Evolutionary conservation across 805 yeast genomes (phyloP).

Genomic region (Candida silvicultrix): DNA sequence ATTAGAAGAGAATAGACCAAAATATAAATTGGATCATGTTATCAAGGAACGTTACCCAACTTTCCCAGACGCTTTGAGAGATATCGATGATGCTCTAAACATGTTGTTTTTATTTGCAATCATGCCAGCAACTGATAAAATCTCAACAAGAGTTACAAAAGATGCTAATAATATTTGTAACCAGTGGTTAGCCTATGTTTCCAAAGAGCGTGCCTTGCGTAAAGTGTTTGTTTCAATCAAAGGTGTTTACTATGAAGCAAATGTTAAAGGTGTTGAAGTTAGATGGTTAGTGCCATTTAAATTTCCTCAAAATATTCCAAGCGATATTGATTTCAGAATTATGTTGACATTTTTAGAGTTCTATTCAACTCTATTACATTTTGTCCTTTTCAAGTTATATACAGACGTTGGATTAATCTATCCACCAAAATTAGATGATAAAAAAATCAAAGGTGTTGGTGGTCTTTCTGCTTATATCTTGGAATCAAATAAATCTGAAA

Average conservation of each 20-base stretch:
- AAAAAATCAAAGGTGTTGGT: conserved; percentile 76
- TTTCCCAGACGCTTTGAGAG: conserved; percentile 86
- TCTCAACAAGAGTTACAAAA: conserved; percentile 72
- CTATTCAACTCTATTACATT: conserved; percentile 86
- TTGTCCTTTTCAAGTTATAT: conserved; percentile 79
- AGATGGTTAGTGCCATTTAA: conserved; percentile 97
- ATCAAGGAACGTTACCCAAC: conserved; percentile 95
- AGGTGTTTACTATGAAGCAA: conserved; percentile 94
- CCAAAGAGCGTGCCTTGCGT: conserved; percentile 72
- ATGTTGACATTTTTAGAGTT: conserved; percentile 96
- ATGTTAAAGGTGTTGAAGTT: conserved; percentile 82
- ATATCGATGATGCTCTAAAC: conserved; percentile 90
- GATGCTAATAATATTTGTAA: conserved; percentile 84
- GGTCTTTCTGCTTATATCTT: conserved; percentile 82
- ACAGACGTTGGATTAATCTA: conserved; percentile 80
- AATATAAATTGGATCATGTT: conserved; percentile 81
- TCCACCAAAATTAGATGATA: conserved; percentile 76
- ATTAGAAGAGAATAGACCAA: conserved; percentile 74
- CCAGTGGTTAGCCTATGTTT: conserved; percentile 93
- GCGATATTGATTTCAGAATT: conserved; percentile 91
- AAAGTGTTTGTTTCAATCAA: conserved; percentile 95
- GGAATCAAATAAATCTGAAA: conserved; percentile 36
- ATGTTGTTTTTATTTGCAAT: conserved; percentile 92
- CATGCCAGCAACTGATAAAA: conserved; percentile 88
- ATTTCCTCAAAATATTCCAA: conserved; percentile 92